These are phyloP conservation scores for Aspergillus ruber DNA, from an alignment of 2,329 filamentous ascomycete species.

Conservation along the genomic window DNA sequence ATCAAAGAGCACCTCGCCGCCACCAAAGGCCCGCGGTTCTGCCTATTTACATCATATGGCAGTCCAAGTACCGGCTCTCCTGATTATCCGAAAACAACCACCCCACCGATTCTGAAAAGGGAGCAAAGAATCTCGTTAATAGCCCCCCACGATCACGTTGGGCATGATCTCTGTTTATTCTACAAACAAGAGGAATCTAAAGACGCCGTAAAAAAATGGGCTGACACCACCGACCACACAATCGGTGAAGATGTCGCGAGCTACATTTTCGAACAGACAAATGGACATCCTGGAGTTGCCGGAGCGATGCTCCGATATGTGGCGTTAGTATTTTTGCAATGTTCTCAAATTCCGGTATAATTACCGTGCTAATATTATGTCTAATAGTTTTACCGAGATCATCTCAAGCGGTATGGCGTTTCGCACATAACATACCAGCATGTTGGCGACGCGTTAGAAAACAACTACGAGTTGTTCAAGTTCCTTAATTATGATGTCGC, in stretches of 20 bases:
- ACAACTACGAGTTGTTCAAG: background rate
- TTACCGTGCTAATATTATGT: background rate
- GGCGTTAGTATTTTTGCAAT: background rate
- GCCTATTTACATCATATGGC: slow-evolving; percentile 7
- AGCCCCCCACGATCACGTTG: background rate
- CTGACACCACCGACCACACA: background rate
- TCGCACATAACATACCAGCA: background rate
- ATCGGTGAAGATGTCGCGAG: background rate
- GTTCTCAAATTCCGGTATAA: background rate
- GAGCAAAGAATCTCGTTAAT: slow-evolving; percentile 6
- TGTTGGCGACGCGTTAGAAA: background rate
- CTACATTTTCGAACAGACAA: slow-evolving; percentile 4
- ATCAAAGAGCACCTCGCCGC: slow-evolving; percentile 3
- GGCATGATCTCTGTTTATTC: slow-evolving; percentile 2
- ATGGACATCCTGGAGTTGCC: slow-evolving; percentile 7
- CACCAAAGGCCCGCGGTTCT: slow-evolving; percentile 3
- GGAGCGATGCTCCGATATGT: background rate
- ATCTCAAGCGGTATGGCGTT: background rate
- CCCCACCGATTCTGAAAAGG: slow-evolving; percentile 1
- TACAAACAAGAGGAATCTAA: slow-evolving; percentile 5
- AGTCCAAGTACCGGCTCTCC: slow-evolving; percentile 1
- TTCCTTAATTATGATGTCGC: background rate
- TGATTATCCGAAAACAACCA: background rate
- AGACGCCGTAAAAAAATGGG: slow-evolving; percentile 3
- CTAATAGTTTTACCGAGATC: background rate